Evolutionary conservation across 1,139 yeast genomes (phyloP), one percentile per base, ranked within the genome.

Genomic region (Kodamaea sp.): DNA sequence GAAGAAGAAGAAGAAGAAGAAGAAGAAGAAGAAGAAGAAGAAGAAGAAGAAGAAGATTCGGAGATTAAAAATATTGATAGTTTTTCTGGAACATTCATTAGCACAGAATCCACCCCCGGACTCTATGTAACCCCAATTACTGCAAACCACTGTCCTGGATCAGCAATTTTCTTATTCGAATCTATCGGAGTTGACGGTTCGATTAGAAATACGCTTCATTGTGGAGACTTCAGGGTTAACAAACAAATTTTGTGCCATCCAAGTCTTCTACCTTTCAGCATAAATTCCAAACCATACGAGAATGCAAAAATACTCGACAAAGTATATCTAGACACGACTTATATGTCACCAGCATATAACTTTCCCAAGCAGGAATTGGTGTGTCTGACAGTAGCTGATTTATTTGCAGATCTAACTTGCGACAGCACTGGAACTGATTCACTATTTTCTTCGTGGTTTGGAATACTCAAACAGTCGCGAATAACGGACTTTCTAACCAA

Each of bases 101-200:
- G 25, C 9, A 14, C 12, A 3, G 27, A 28, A 4, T 15, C 13
- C 4, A 5, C 9, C 4, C 78, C 80, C 0, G 69, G 75, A 0
- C 57, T 87, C 1, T 69, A 70, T 29, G 89, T 87, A 0, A 73
- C 80, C 0, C 67, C 82, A 7, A 61, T 84, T 7, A 87, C 86
- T 43, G 98, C 97, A 0, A 90, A 92, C 47, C 98, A 92, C 59
- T 92, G 98, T 57, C 97, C 97, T 1, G 98, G 98, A 2, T 87
- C 97, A 1, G 88, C 79, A 0, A 76, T 92, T 0, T 84, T 89
- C 42, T 59, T 89, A 12, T 83, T 87, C 48, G 83, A 83, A 50
- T 76, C 82, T 0, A 51, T 57, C 15, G 49, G 59, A 10, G n/a
- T 41, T 15, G 53, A 55, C 29, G 55, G 59, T 1, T 38, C 33